Evolutionary conservation across 2,329 filamentous ascomycete genomes (phyloP), one percentile per base, ranked within the genome.

Genomic region (Capronia coronata): DNA sequence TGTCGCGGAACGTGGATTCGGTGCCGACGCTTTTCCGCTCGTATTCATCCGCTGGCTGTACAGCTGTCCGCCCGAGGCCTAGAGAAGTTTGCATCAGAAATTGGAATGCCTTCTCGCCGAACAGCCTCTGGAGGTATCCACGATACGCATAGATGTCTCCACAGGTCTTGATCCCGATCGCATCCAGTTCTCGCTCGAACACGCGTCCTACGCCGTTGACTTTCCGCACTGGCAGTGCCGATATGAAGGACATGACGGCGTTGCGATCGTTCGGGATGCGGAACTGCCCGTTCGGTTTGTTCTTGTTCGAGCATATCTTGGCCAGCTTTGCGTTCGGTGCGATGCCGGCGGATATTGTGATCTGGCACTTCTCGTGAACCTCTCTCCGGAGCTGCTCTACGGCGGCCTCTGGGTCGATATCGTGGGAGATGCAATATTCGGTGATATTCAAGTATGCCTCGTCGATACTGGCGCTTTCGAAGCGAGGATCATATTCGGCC

Each of bases 401-500:
- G 0, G 76, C 86, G 23, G 87, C 83, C 39, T 84, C 82, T 0
- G 91, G 83, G 0, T 68, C 73, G 64, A 91, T 75, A 9, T 77
- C 63, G 54, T 90, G 82, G 27, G 81, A 77, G 9, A 71, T 60
- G 62, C 91, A 95, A 64, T 94, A 97, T 43, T 83, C 74, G 0
- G 93, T 97, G 51, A 98, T 86, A 61, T 98, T 97, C 22, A 98
- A 74, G 64, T 96, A 98, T 1, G 93, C 93, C 67, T 98, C 93
- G 60, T 98, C 93, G 57, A 95, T 90, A 64, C 89, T 95, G 0
- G 91, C 88, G 60, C 86, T 94, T 66, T 97, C 88, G 59, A 94
- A 98, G 1, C 86, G 77, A 0, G 87, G 80, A 62, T 98, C 93
- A 63, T 97, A 98, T n/a, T 84, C 76, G 9, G 80, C 84, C 13